Percentiles rank a stretch among this genome's conserved stretches.
Conservation (phyloP, 352 stramenopile species). For the Phytopythium oedochilum region DNA sequence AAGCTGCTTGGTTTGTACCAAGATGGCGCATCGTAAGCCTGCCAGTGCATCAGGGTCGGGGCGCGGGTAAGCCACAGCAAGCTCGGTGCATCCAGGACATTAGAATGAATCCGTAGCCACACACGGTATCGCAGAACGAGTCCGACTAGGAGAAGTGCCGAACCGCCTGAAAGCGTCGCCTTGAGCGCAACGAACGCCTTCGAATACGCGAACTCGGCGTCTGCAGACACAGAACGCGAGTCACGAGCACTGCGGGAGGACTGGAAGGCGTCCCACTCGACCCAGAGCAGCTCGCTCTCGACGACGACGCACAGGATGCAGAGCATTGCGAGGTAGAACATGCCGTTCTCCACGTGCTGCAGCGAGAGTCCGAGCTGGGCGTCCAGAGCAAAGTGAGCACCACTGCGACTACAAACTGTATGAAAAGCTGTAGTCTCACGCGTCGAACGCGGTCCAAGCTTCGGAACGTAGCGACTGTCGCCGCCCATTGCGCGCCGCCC, state of each 20-base stretch:
- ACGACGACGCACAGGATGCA: slow-evolving; percentile 32
- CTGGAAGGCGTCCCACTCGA: slow-evolving; percentile 17
- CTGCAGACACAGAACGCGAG: not conserved
- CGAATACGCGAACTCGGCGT: slow-evolving; percentile 9
- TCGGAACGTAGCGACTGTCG: not conserved
- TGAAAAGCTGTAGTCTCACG: too few species aligned
- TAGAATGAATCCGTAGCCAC: not conserved
- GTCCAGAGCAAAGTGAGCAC: not conserved
- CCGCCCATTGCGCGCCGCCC: not conserved
- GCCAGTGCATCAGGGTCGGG: not conserved
- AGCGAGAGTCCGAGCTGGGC: slow-evolving; percentile 14
- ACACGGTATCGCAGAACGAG: slow-evolving; percentile 46
- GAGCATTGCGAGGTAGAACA: slow-evolving; percentile 30
- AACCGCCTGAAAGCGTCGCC: slow-evolving; percentile 26
- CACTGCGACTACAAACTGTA: too few species aligned
- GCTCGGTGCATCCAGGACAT: not conserved
- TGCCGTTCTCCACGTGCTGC: slow-evolving; percentile 34
- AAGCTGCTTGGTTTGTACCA: slow-evolving; percentile 38
- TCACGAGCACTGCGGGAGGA: not conserved
- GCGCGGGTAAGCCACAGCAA: not conserved
- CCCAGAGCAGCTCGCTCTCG: slow-evolving; percentile 50
- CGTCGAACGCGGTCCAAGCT: not conserved
- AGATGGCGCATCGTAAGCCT: slow-evolving; percentile 33
- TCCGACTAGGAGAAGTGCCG: slow-evolving; percentile 24
- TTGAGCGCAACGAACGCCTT: slow-evolving; percentile 32